phyloP scores from a whole-genome alignment of 108 stramenopile species.

The Nitzschia sp. region DNA sequence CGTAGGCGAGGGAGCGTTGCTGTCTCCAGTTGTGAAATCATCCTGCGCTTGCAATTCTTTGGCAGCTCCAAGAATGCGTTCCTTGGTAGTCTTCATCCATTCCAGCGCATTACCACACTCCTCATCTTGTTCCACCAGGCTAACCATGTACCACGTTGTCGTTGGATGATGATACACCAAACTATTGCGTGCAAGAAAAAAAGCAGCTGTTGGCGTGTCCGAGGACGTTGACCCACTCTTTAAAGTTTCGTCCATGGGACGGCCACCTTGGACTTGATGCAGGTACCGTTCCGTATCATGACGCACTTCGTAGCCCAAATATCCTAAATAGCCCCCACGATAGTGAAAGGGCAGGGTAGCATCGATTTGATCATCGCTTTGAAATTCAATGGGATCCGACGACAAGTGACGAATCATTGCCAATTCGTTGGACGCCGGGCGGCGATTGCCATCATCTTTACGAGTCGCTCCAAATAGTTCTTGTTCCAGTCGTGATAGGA shows the following conservation, averaged over 20 bases:
- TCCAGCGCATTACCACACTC: conserved; percentile 23
- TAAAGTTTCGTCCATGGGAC: background rate
- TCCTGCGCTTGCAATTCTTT: no score
- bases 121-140: conserved; percentile 34
- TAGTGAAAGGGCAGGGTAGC: conserved; percentile 61
- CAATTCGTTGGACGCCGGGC: background rate
- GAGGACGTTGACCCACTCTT: background rate
- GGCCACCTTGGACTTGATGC: conserved; percentile 32
- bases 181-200: conserved; percentile 72
- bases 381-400: background rate
- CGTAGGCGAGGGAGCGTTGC: background rate
- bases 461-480: conserved; percentile 12
- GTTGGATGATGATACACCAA: conserved; percentile 75
- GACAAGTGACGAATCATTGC: background rate
- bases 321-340: conserved; percentile 84
- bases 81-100: conserved; percentile 55
- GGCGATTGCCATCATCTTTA: background rate
- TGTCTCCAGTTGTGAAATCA: background rate
- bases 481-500: conserved; percentile 34
- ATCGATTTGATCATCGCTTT: conserved; percentile 3
- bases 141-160: conserved; percentile 68
- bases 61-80: background rate
- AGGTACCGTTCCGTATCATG: conserved; percentile 63
- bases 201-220: conserved; percentile 72
- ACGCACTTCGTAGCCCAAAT: conserved; percentile 81